phyloP scores from a whole-genome alignment of 139 green algal species.

The Diplosphaera chodatii region DNA sequence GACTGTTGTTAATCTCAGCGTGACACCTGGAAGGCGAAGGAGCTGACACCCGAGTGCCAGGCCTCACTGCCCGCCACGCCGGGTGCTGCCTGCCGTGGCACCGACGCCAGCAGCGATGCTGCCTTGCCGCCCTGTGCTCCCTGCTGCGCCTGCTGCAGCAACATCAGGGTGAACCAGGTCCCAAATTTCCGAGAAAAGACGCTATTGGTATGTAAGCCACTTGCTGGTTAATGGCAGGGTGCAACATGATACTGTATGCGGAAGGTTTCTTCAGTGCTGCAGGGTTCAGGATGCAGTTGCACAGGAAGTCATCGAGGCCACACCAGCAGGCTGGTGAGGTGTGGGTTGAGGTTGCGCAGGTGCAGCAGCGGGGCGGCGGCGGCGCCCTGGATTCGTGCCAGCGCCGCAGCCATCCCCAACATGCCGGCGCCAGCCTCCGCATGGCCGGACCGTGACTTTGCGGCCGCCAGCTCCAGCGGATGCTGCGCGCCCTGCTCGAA shows the following conservation, averaged over 20 bases:
- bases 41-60: constrained; percentile 46
- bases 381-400: constrained; percentile 2
- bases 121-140: too few species aligned
- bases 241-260: too few species aligned
- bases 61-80: not conserved
- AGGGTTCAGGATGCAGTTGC: too few species aligned
- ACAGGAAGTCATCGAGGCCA: not conserved
- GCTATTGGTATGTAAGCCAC: too few species aligned
- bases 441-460: constrained; percentile 12
- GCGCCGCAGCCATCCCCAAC: constrained; percentile 25
- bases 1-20: too few species aligned
- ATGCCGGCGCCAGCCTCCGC: constrained; percentile 54
- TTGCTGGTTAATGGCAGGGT: too few species aligned
- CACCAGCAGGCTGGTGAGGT: constrained; percentile 22
- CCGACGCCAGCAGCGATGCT: not conserved
- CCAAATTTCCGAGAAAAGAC: too few species aligned
- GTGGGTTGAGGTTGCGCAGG: constrained; percentile 45
- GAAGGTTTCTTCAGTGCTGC: too few species aligned
- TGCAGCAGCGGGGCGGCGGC: constrained; percentile 29
- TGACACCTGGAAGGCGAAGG: constrained; percentile 69
- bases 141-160: not conserved
- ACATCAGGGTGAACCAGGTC: too few species aligned
- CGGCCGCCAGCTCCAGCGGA: constrained; percentile 33
- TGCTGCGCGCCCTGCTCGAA: not conserved
- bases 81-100: constrained; percentile 18